Evolutionary conservation across 1,139 yeast genomes (phyloP).

Genomic region (Taiozyma sp.): DNA sequence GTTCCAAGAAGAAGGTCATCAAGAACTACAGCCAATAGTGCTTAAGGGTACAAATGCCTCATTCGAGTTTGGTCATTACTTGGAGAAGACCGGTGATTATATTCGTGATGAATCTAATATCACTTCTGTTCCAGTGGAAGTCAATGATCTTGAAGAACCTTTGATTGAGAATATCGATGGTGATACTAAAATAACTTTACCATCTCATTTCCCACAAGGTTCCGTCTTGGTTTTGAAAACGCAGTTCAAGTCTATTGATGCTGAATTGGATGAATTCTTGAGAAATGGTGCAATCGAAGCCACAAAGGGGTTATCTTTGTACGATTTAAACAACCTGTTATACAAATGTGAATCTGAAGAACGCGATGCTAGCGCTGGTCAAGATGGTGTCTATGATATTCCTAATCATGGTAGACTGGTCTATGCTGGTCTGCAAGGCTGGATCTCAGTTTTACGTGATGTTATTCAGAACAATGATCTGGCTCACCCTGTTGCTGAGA

Average conservation of each 20-base stretch:
- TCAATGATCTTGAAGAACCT: slow-evolving; percentile 50
- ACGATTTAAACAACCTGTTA: slow-evolving; percentile 69
- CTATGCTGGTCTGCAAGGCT: slow-evolving; percentile 92
- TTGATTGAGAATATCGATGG: slow-evolving; percentile 36
- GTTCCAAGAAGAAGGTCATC: slow-evolving; percentile 44
- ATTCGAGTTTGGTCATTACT: slow-evolving; percentile 52
- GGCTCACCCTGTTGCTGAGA: slow-evolving; percentile 78
- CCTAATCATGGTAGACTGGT: slow-evolving; percentile 71
- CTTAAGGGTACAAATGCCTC: slow-evolving; percentile 64
- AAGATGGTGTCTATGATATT: slow-evolving; percentile 64
- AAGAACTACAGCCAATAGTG: slow-evolving; percentile 51
- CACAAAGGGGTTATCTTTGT: slow-evolving; percentile 49
- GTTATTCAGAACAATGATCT: slow-evolving; percentile 68
- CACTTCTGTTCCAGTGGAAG: slow-evolving; percentile 60
- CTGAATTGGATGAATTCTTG: slow-evolving; percentile 55
- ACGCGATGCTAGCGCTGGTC: slow-evolving; percentile 68
- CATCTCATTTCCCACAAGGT: slow-evolving; percentile 73
- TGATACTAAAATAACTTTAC: slow-evolving; percentile 49
- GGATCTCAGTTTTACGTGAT: slow-evolving; percentile 65
- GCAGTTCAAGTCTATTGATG: slow-evolving; percentile 48
- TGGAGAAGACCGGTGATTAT: slow-evolving; percentile 49
- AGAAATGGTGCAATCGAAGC: slow-evolving; percentile 75
- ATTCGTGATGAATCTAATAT: slow-evolving; percentile 33
- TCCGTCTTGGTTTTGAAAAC: slow-evolving; percentile 84
- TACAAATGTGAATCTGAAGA: slow-evolving; percentile 87